These are phyloP conservation scores for Aspergillus costaricaensis DNA, from an alignment of 2,329 filamentous ascomycete species.

Conservation along the genomic window DNA sequence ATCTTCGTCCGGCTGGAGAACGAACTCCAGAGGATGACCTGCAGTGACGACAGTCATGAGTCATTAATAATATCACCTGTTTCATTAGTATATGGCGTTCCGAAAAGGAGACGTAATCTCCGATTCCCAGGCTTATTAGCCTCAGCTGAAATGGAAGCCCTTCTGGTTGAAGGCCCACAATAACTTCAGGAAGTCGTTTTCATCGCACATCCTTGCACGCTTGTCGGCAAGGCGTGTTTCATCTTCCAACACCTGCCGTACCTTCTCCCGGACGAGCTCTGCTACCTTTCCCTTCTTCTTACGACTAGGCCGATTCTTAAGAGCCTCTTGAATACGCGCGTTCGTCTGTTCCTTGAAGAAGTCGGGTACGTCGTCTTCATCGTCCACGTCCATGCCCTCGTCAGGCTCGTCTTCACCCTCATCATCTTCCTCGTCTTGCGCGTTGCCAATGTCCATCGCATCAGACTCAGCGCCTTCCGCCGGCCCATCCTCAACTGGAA, in stretches of 20 bases:
- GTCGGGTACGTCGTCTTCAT: constrained; percentile 70
- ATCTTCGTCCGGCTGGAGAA: constrained; percentile 58
- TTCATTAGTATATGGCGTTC: constrained; percentile 13
- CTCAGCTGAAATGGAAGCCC: constrained; percentile 83
- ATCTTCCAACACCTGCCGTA: constrained; percentile 78
- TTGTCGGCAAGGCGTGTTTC: constrained; percentile 79
- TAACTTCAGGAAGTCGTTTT: constrained; percentile 85
- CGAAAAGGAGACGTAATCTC: constrained; percentile 8
- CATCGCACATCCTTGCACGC: constrained; percentile 82
- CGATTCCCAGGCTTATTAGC: constrained; percentile 6
- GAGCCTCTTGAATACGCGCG: constrained; percentile 42
- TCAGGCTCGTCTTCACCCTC: constrained; percentile 49
- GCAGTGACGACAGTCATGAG: constrained; percentile 38
- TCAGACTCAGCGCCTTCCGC: constrained; percentile 35
- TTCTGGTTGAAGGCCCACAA: constrained; percentile 85
- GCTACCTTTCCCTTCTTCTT: constrained; percentile 79
- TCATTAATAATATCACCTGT: constrained; percentile 28
- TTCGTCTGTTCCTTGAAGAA: constrained; percentile 72
- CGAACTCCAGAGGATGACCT: constrained; percentile 37
- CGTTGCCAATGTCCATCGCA: constrained; percentile 38
- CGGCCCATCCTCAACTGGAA: constrained; percentile 70
- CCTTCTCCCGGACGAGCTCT: constrained; percentile 81
- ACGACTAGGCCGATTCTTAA: constrained; percentile 53
- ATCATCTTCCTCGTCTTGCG: constrained; percentile 42
- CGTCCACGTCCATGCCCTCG: constrained; percentile 55